Percentiles rank a stretch among this genome's conserved stretches.
Evolutionary conservation across 2,329 filamentous ascomycete species (phyloP).

Genomic region (Aureobasidium uvarum): DNA sequence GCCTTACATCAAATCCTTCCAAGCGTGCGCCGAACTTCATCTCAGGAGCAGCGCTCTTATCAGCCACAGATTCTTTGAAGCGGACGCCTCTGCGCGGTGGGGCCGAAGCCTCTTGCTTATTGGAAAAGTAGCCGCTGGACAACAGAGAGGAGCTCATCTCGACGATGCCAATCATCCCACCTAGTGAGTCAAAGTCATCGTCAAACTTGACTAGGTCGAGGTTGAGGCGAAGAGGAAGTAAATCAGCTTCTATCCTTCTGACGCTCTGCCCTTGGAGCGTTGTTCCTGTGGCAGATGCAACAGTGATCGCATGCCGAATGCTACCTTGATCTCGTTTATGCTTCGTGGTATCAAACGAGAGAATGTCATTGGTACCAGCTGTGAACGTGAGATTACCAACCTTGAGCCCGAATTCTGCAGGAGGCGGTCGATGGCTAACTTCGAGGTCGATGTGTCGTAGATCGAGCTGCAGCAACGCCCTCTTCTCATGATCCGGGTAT

Average conservation of each 20-base stretch:
- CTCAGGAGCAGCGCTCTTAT: conserved; percentile 36
- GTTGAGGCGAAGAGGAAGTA: conserved; percentile 71
- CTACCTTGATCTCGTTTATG: not conserved
- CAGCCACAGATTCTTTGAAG: conserved; percentile 52
- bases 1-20: conserved; percentile 69
- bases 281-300: conserved; percentile 24
- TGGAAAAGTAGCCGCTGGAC: conserved; percentile 49
- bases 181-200: conserved; percentile 83
- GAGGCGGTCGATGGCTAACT: not conserved
- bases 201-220: conserved; percentile 66
- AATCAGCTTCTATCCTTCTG: conserved; percentile 61
- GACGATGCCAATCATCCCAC: conserved; percentile 85
- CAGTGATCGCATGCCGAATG: not conserved
- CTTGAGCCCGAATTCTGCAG: not conserved
- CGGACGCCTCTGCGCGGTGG: conserved; percentile 53
- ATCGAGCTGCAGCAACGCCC: not conserved
- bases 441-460: not conserved
- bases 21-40: conserved; percentile 73
- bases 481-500: not conserved
- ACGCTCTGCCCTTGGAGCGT: conserved; percentile 32
- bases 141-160: conserved; percentile 83
- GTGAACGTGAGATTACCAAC: conserved; percentile 11
- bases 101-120: conserved; percentile 36
- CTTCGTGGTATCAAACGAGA: conserved; percentile 6
- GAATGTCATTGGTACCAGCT: conserved; percentile 13